Conservation (phyloP, 2,329 filamentous ascomycete genomes). For the Fusarium fujikuroi region DNA sequence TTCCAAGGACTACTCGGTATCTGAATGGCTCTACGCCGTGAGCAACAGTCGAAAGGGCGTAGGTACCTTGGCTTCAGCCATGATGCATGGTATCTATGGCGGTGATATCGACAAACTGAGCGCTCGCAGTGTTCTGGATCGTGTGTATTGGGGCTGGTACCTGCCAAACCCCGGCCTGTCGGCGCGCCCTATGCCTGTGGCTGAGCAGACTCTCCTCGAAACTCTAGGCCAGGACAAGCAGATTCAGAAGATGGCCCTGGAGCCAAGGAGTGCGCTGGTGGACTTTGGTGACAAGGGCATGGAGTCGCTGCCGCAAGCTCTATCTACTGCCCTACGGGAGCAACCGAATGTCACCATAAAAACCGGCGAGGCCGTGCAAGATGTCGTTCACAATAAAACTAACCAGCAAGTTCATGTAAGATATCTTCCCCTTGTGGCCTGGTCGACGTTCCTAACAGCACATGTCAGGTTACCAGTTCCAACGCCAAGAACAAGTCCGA, state of each 20-base stretch:
- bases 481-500: constrained; percentile 2
- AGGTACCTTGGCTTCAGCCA: constrained; percentile 79
- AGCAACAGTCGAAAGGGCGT: constrained; percentile 56
- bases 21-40: constrained; percentile 50
- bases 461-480: constrained; percentile 29
- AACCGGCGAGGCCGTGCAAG: constrained; percentile 58
- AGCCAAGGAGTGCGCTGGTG: constrained; percentile 47
- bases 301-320: constrained; percentile 64
- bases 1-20: constrained; percentile 49
- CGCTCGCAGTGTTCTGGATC: constrained; percentile 65
- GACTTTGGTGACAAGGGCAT: constrained; percentile 67
- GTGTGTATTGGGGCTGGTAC: constrained; percentile 48
- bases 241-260: constrained; percentile 47
- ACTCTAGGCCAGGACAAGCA: constrained; percentile 44
- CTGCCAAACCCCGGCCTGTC: constrained; percentile 47
- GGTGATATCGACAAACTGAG: constrained; percentile 88
- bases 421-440: background rate
- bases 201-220: constrained; percentile 47
- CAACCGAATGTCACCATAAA: constrained; percentile 71
- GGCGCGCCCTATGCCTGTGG: constrained; percentile 54
- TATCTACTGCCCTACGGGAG: constrained; percentile 61
- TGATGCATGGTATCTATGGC: constrained; percentile 90
- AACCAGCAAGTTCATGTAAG: constrained; percentile 57
- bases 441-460: background rate
- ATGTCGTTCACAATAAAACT: constrained; percentile 54